phyloP scores from a whole-genome alignment of 2,329 filamentous ascomycete species.

The Hawksworthiomyces lignivorus region DNA sequence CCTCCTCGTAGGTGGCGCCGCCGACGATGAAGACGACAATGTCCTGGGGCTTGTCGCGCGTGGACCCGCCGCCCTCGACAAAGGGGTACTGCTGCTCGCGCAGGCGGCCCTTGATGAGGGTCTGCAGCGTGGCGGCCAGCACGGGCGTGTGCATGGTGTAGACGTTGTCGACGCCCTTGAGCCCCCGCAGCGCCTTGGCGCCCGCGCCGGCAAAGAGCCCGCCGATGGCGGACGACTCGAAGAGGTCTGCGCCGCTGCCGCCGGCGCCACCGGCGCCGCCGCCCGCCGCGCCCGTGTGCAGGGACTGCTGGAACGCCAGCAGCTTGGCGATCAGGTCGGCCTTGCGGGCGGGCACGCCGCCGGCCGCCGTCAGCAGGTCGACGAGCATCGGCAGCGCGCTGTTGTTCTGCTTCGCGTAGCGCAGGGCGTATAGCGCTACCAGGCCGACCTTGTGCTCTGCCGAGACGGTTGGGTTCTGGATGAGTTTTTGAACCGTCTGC shows the following conservation, averaged over 20 bases:
- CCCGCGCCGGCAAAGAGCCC: conserved; percentile 75
- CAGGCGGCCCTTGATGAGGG: conserved; percentile 83
- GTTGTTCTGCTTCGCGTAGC: conserved; percentile 81
- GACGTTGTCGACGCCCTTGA: conserved; percentile 97
- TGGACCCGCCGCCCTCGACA: conserved; percentile 71
- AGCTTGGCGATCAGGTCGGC: conserved; percentile 77
- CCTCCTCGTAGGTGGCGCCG: conserved; percentile 92
- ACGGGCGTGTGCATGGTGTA: conserved; percentile 95
- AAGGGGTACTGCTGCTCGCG: conserved; percentile 88
- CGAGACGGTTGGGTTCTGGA: conserved; percentile 71
- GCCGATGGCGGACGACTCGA: conserved; percentile 83
- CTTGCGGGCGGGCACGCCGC: conserved; percentile 66
- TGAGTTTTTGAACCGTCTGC: conserved; percentile 75
- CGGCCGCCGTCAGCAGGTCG: conserved; percentile 77
- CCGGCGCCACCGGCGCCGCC: conserved; percentile 72
- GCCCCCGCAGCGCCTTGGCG: conserved; percentile 77
- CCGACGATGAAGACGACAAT: conserved; percentile 92
- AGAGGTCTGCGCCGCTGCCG: conserved; percentile 68
- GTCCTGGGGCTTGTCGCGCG: conserved; percentile 92
- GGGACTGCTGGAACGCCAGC: conserved; percentile 75
- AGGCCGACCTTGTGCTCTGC: conserved; percentile 79
- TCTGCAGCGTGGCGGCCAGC: conserved; percentile 80
- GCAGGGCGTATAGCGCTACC: conserved; percentile 88
- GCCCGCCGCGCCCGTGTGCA: conserved; percentile 59
- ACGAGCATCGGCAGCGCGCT: conserved; percentile 75